Percentiles rank a stretch among this genome's conserved stretches.
Evolutionary conservation across 192 early-diverging fungal species (phyloP).

Genomic region (Linderina pennispora): DNA sequence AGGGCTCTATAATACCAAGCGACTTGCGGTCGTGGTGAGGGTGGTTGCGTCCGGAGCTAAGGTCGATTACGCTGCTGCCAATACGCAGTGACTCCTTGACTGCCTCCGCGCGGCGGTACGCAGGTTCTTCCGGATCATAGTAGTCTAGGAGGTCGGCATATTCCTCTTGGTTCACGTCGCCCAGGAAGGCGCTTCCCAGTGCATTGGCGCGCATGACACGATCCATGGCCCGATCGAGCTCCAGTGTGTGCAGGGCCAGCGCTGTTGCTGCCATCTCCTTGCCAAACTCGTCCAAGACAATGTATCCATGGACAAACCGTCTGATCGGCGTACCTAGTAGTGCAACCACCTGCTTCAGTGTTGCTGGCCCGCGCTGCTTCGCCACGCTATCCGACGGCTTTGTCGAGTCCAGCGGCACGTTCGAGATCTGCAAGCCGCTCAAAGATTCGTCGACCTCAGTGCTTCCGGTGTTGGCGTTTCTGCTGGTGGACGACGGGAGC

Average conservation of each 20-base stretch:
- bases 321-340: conserved; percentile 39
- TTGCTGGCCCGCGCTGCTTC: background rate
- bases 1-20: no score
- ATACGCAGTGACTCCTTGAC: conserved; percentile 10
- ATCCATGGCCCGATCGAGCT: conserved; percentile 23
- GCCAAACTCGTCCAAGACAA: conserved; percentile 57
- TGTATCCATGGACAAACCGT: conserved; percentile 54
- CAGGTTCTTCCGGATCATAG: conserved; percentile 31
- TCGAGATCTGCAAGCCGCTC: no score
- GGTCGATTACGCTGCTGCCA: conserved; percentile 6
- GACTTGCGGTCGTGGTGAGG: no score
- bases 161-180: conserved; percentile 8
- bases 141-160: conserved; percentile 36
- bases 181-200: background rate
- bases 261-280: conserved; percentile 56
- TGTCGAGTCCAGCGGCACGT: no score
- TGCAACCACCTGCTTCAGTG: conserved; percentile 7
- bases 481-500: background rate
- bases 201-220: background rate
- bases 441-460: no score
- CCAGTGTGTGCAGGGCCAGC: conserved; percentile 45
- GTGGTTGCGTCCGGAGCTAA: conserved; percentile 4
- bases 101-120: conserved; percentile 8
- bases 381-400: no score
- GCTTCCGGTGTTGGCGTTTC: no score